Conservation (phyloP, 441 rosid genomes). For the Gossypium trilobum region DNA sequence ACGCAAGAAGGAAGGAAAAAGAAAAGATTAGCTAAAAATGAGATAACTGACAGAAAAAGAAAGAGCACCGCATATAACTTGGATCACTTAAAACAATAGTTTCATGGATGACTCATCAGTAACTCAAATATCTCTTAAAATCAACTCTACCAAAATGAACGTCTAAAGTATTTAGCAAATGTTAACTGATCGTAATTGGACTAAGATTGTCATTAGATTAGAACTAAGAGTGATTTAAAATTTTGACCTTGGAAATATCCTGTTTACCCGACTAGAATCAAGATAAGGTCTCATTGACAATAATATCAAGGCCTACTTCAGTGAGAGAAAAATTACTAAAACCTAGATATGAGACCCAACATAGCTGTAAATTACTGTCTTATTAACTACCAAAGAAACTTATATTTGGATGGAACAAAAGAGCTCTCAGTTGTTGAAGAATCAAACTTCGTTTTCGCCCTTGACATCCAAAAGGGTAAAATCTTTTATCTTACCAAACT, state of each 20-base stretch:
- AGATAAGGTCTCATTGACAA: not conserved
- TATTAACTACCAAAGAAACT: too few species aligned
- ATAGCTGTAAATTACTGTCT: too few species aligned
- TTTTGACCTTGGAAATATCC: not conserved
- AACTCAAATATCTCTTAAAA: not conserved
- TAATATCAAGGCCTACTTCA: not conserved
- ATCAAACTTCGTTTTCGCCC: too few species aligned
- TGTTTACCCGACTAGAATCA: not conserved
- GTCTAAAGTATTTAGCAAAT: not conserved
- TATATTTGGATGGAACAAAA: too few species aligned
- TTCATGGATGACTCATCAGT: not conserved
- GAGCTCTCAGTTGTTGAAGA: too few species aligned
- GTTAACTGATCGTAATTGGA: not conserved
- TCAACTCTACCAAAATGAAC: not conserved
- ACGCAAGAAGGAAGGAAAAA: not conserved
- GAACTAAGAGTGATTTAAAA: not conserved
- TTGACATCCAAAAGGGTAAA: too few species aligned
- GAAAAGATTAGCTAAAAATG: not conserved
- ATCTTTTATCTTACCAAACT: not conserved
- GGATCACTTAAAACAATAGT: not conserved
- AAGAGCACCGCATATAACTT: not conserved
- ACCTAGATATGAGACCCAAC: too few species aligned
- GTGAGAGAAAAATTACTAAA: too few species aligned
- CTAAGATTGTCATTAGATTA: not conserved
- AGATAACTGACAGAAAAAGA: not conserved